Conservation (phyloP, 2,329 filamentous ascomycete species). For the Aspergillus terreus region DNA sequence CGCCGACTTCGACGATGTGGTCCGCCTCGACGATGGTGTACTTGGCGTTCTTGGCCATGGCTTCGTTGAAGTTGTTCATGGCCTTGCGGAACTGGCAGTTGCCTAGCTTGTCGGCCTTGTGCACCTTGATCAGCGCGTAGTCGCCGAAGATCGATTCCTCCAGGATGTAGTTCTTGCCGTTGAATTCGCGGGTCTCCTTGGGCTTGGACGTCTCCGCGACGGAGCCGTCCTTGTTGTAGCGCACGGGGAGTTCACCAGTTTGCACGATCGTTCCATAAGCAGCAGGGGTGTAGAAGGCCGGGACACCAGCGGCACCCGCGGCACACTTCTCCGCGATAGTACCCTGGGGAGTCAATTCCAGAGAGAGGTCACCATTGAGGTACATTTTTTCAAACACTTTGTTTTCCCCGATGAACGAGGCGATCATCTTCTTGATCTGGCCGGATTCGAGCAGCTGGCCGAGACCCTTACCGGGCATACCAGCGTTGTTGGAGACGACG, state of each 20-base stretch:
- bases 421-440: constrained; percentile 70
- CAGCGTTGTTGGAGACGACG: constrained; percentile 79
- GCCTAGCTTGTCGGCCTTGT: constrained; percentile 71
- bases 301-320: constrained; percentile 79
- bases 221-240: constrained; percentile 77
- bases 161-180: constrained; percentile 70
- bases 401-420: constrained; percentile 75
- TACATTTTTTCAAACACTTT: constrained; percentile 89
- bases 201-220: constrained; percentile 66
- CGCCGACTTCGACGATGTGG: constrained; percentile 72
- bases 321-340: constrained; percentile 84
- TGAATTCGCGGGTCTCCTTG: constrained; percentile 69
- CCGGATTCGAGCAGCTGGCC: constrained; percentile 67
- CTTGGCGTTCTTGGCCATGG: constrained; percentile 78
- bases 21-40: constrained; percentile 82
- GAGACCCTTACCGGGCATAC: constrained; percentile 66
- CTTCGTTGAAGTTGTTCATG: constrained; percentile 68
- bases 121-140: constrained; percentile 72
- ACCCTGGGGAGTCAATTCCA: constrained; percentile 86
- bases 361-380: constrained; percentile 73
- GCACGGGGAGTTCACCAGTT: constrained; percentile 57
- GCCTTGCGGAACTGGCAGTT: constrained; percentile 77
- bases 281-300: constrained; percentile 80
- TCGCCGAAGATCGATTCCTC: constrained; percentile 74
- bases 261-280: constrained; percentile 71